Evolutionary conservation across 768 basidiomycete genomes (phyloP), one percentile per base, ranked within the genome.

Genomic region (Porphyrellus cyaneotinctus): DNA sequence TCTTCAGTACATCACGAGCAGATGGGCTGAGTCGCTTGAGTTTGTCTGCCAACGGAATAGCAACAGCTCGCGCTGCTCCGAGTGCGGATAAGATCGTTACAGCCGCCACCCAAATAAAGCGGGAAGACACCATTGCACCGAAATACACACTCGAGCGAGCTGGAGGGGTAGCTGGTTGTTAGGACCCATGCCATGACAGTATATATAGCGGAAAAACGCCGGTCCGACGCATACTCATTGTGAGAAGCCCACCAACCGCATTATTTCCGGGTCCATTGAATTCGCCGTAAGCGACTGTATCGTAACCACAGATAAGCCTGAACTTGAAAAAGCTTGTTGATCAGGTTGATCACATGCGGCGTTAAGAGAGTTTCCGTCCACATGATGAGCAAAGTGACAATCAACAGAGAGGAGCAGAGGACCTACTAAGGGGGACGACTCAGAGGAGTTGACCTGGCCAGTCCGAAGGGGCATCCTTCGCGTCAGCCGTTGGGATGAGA

Each of bases 1-100:
- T 52, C 50, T 47, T 53, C 53, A 66, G 23, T 18, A 66, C 17
- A 32, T 60, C 57, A 38, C 58, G 64, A 48, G 65, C 64, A n/a
- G 62, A 45, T 8, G 58, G 55, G 49, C 55, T 67, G 44, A 67
- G 54, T 14, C 20, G 23, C 14, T 35, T 45, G 44, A 68, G 58
- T 35, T 52, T 66, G 36, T 68, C 42, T 14, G 49, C 49, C 6
- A 67, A 49, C 13, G 67, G 64, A 47, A 56, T 12, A 4, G 26
- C 9, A 28, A 28, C 26, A 18, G 55, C 62, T 38, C 49, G 43
- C 6, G 43, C 36, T 30, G 23, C 52, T 52, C 51, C 56, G 11
- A 68, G 26, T 18, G 52, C 24, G 26, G 54, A 54, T 6, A 66
- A 52, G 28, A 48, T 20, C 4, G 53, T 32, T 1, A 54, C 31